Evolutionary conservation across 2,329 filamentous ascomycete genomes (phyloP).

Genomic region (Talaromyces funiculosus): DNA sequence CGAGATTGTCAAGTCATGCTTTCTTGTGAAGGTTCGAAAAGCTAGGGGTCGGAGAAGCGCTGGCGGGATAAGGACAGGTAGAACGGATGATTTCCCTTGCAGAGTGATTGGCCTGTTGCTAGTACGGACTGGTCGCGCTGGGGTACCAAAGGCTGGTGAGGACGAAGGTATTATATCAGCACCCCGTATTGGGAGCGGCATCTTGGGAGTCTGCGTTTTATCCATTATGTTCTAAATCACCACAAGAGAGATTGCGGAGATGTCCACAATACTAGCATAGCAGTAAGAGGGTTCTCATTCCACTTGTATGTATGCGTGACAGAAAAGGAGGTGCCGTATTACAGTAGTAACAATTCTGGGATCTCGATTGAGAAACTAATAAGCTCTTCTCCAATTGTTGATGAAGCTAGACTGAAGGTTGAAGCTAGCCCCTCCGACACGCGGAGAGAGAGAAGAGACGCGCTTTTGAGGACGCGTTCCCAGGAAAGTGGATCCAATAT

Average conservation of each 20-base stretch:
- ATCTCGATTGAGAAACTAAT: not conserved
- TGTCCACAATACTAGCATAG: not conserved
- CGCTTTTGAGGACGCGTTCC: not conserved
- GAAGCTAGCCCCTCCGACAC: not conserved
- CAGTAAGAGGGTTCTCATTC: not conserved
- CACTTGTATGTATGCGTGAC: not conserved
- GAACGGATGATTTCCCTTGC: conserved; percentile 48
- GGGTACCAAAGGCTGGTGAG: conserved; percentile 84
- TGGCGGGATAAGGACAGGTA: conserved; percentile 84
- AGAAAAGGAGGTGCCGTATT: not conserved
- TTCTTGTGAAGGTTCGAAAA: conserved; percentile 94
- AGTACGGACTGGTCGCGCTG: conserved; percentile 63
- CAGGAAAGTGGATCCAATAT: not conserved
- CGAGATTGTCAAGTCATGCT: conserved; percentile 87
- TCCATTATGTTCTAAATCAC: conserved; percentile 19
- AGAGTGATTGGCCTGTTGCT: conserved; percentile 1
- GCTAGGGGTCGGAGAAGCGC: conserved; percentile 82
- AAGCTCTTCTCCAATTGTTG: not conserved
- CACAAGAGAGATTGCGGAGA: not conserved
- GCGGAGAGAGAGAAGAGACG: not conserved
- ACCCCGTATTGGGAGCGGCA: conserved; percentile 18
- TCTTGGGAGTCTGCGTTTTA: conserved; percentile 20
- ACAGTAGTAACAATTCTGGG: not conserved
- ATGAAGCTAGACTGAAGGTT: not conserved
- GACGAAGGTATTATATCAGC: conserved; percentile 71